phyloP scores from a whole-genome alignment of 257 asterid genomes.

The Scutellaria barbata region DNA sequence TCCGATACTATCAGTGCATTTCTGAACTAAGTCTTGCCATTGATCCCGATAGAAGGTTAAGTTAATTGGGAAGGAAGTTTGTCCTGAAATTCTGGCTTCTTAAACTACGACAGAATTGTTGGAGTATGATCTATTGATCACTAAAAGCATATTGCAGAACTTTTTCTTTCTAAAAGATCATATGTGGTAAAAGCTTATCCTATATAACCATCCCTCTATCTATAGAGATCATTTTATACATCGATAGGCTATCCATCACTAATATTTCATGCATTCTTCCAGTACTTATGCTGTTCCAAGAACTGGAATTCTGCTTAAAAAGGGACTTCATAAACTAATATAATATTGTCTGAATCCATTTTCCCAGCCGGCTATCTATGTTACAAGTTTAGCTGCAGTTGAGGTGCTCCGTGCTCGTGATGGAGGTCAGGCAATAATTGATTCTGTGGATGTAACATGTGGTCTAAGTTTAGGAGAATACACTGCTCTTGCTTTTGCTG shows the following conservation, averaged over 20 bases:
- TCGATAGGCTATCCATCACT: constrained; percentile 6
- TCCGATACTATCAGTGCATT: neutral
- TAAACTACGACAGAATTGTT: neutral
- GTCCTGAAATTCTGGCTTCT: neutral
- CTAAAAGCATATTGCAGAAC: neutral
- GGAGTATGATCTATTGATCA: constrained; percentile 18
- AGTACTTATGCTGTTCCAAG: neutral
- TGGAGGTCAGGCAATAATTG: constrained; percentile 90
- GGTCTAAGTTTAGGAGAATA: constrained; percentile 98
- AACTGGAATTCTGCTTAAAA: constrained; percentile 1
- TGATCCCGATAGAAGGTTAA: neutral
- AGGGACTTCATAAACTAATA: constrained; percentile 19
- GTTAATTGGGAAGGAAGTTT: constrained; percentile 2
- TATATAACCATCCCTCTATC: neutral
- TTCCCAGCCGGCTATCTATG: constrained; percentile 91
- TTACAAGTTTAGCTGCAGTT: constrained; percentile 97
- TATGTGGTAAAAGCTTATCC: neutral
- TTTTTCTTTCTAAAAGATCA: constrained; percentile 21
- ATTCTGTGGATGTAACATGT: constrained; percentile 90
- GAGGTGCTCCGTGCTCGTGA: constrained; percentile 95
- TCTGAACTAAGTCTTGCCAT: neutral
- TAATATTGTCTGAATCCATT: constrained; percentile 27
- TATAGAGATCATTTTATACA: neutral
- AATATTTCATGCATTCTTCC: constrained; percentile 13
- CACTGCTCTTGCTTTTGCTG: constrained; percentile 97